Percentiles rank a stretch among this genome's conserved stretches.
Conservation (phyloP, 2,329 filamentous ascomycete species). For the Elsinoe necatrix region DNA sequence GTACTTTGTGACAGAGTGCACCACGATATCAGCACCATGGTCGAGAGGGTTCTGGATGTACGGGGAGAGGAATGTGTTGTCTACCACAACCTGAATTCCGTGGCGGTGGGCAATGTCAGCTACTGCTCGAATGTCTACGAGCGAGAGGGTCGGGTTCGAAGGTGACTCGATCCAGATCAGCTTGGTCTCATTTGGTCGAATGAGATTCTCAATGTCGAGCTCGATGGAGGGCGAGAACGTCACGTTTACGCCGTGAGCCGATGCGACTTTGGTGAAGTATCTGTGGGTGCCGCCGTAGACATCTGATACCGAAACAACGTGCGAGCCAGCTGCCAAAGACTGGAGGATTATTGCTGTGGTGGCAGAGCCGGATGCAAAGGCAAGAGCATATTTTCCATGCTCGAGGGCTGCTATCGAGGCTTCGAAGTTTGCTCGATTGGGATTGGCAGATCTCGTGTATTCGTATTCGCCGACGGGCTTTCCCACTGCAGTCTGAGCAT, state of each 20-base stretch:
- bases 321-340: slow-evolving; percentile 79
- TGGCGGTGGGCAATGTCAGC: slow-evolving; percentile 74
- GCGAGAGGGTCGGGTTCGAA: slow-evolving; percentile 83
- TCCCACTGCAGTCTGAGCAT: slow-evolving; percentile 81
- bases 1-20: slow-evolving; percentile 96
- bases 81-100: slow-evolving; percentile 92
- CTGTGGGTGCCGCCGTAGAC: slow-evolving; percentile 97
- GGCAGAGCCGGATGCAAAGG: slow-evolving; percentile 88
- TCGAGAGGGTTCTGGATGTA: slow-evolving; percentile 96
- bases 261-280: slow-evolving; percentile 97
- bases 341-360: slow-evolving; percentile 91
- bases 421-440: slow-evolving; percentile 94
- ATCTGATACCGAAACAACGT: slow-evolving; percentile 93
- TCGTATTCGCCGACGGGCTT: slow-evolving; percentile 83
- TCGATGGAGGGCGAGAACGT: slow-evolving; percentile 93
- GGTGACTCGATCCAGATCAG: slow-evolving; percentile 96
- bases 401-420: slow-evolving; percentile 83
- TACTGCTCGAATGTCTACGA: slow-evolving; percentile 88
- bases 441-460: slow-evolving; percentile 88
- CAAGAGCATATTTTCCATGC: slow-evolving; percentile 83
- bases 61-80: slow-evolving; percentile 96
- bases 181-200: slow-evolving; percentile 73
- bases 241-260: slow-evolving; percentile 86
- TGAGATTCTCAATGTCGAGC: slow-evolving; percentile 73
- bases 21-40: slow-evolving; percentile 88